Evolutionary conservation across 2,329 filamentous ascomycete species (phyloP).

Genomic region (Saccharata proteae): DNA sequence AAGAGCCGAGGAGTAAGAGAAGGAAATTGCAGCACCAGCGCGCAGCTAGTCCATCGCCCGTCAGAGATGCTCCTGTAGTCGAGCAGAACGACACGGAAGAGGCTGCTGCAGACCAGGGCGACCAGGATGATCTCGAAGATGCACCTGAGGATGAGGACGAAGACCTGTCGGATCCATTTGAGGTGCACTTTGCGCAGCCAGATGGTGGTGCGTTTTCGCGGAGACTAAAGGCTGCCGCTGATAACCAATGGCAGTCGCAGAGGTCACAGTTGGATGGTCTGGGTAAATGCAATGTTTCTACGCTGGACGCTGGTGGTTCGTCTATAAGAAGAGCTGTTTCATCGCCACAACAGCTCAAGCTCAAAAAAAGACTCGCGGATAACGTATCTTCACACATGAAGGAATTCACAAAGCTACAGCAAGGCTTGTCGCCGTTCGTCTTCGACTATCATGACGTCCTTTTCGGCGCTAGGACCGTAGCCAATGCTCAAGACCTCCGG

Average conservation of each 20-base stretch:
- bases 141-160: slow-evolving; percentile 36
- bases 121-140: slow-evolving; percentile 33
- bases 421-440: slow-evolving; percentile 55
- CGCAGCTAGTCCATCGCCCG: slow-evolving; percentile 2
- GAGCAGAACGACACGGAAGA: slow-evolving; percentile 14
- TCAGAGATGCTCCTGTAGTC: slow-evolving; percentile 14
- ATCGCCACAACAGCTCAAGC: slow-evolving; percentile 16
- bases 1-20: slow-evolving; percentile 38
- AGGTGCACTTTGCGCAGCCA: slow-evolving; percentile 62
- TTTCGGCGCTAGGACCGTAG: slow-evolving; percentile 57
- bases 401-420: slow-evolving; percentile 49
- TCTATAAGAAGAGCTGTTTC: slow-evolving; percentile 14
- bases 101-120: slow-evolving; percentile 9
- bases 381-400: slow-evolving; percentile 21
- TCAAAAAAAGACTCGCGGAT: slow-evolving; percentile 21
- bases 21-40: slow-evolving; percentile 35
- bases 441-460: slow-evolving; percentile 77
- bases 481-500: slow-evolving; percentile 57
- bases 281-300: slow-evolving; percentile 19
- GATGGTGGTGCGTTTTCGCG: slow-evolving; percentile 48
- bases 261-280: slow-evolving; percentile 20
- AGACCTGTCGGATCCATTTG: slow-evolving; percentile 56
- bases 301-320: slow-evolving; percentile 12
- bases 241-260: slow-evolving; percentile 36
- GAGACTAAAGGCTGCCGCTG: slow-evolving; percentile 34